Base-by-base conservation (phyloP, 257 asterid genomes). In the Fraxinus pennsylvanica region DNA sequence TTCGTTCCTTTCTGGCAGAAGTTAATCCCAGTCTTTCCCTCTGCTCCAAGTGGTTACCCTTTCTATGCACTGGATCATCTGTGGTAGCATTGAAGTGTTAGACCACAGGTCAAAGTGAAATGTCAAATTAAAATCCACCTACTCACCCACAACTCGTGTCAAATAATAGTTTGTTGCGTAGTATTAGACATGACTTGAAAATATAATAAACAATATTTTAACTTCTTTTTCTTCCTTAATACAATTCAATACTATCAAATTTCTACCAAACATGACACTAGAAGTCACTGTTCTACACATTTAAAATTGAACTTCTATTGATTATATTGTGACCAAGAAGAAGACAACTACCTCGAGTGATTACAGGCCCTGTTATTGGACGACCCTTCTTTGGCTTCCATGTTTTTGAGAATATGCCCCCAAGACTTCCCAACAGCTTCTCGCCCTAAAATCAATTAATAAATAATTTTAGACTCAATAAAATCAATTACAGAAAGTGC, bases 351-450 rank as follows among this genome's bases (percentile, higher is more conserved):
- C 96, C 98, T 90, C 86, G 85, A 74, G 80, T 87, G 70, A 85
- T 84, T 59, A 78, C 77, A 52, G 99, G 98, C 65, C 99, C 99
- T 14, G 74, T 81, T 73, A 96, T 93, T 43, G 91, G 41, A 50
- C 85, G 99, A 77, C 65, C 85, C 88, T 79, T 96, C 87, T 87
- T 91, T 80, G 99, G 99, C 90, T 89, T 96, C 98, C 99, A 96
- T 71, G 93, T 92, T 87, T 79, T 93, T 54, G 97, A 91, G 88
- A 96, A 92, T 21, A 96, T 82, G 67, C 99, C 98, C 73, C 98
- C 98, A 76, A 96, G 97, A 86, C 87, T 96, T 82, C 99, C 97
- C 90, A 96, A 84, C 72, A 96, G 92, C 85, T 92, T 96, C 86
- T 96, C 99, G 59, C 99, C 97, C 99, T 96, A 85, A 78, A 84